Conservation (phyloP, 202 grass and related monocot genomes). For the Zoysia matrella region DNA sequence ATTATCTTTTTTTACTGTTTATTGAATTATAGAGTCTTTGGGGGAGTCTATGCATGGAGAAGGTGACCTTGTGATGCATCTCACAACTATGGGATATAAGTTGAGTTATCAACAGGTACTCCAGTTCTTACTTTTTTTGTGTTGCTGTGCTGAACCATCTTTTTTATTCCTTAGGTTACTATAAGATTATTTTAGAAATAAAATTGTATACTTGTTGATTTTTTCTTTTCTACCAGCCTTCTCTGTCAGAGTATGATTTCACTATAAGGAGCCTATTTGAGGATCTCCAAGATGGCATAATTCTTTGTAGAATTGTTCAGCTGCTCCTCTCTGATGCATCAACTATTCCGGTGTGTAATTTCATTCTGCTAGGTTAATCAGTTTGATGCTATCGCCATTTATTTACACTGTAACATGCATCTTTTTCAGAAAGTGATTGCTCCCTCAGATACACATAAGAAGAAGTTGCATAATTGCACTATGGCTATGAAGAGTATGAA, state of each 20-base stretch:
- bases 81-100: constrained; percentile 57
- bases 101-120: constrained; percentile 71
- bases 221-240: constrained; percentile 45
- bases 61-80: constrained; percentile 73
- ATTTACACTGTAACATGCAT: constrained; percentile 23
- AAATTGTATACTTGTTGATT: constrained; percentile 3
- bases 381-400: constrained; percentile 10
- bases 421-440: constrained; percentile 59
- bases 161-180: neutral
- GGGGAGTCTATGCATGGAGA: constrained; percentile 73
- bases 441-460: constrained; percentile 63
- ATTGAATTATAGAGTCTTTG: constrained; percentile 59
- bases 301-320: constrained; percentile 69
- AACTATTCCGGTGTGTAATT: constrained; percentile 51
- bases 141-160: neutral
- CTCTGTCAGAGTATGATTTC: constrained; percentile 69
- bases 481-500: constrained; percentile 56
- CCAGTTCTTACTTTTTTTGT: neutral
- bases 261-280: constrained; percentile 62
- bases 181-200: too few relatives aligned
- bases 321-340: constrained; percentile 59
- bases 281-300: constrained; percentile 75
- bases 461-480: constrained; percentile 66
- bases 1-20: constrained; percentile 32
- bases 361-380: neutral